Evolutionary conservation across 768 basidiomycete genomes (phyloP), one percentile per base, ranked within the genome.

Genomic region (Mycena amicta): DNA sequence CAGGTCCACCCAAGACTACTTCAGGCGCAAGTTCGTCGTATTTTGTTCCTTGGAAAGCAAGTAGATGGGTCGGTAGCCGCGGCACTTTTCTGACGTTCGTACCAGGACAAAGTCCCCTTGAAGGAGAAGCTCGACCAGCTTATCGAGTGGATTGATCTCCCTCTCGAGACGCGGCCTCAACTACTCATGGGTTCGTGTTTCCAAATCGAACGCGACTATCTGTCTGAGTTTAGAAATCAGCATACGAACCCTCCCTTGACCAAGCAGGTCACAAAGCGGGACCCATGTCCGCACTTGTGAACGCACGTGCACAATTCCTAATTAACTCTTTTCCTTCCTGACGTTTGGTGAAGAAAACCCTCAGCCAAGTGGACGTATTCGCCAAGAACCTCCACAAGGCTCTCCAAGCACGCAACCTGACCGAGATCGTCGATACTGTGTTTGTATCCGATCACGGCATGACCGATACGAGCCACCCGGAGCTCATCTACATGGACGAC

Each of bases 391-490:
- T 97, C 11, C 86, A 90, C 53, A 72, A 75, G 15, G 80, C 82
- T 1, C 75, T 97, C 31, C 77, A 77, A 47, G 77, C 77, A 3
- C 85, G 95, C 5, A 93, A 95, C 67, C 79, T 96, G 25, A 86
- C 84, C 1, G 83, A 89, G 46, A 90, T 95, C 20, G 87, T 94
- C 13, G 92, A 97, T 69, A 79, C 96, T 29, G 81, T 96, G 23
- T 94, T 95, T 65, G 93, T 97, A 62, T 90, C 88, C 60, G 92
- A 93, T 68, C 90, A 93, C 65, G 93, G 92, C n/a, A 95, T 93
- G 91, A 88, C 86, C 1, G 90, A 92, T 69, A 96, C 93, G n/a
- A 86, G 85, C 59, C 81, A 90, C 61, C 86, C 87, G 0, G 83
- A 88, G 50, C 79, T 83, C 49, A 74, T 95, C 30, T 92, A 88